phyloP scores from a whole-genome alignment of 768 basidiomycete species.

The Exidia glandulosa region DNA sequence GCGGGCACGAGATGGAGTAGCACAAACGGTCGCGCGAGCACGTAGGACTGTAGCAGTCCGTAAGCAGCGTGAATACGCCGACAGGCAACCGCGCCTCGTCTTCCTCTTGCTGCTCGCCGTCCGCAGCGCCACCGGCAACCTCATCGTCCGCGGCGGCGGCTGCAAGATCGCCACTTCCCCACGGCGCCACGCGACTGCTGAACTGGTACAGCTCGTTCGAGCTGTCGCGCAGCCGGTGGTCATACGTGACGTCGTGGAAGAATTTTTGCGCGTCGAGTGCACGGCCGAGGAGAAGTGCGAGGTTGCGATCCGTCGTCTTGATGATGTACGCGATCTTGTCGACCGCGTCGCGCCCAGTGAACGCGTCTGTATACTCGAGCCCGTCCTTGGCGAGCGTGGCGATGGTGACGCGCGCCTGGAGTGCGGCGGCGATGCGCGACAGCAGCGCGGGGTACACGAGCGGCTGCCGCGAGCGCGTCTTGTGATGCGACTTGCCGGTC shows the following conservation, averaged over 20 bases:
- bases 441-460: conserved; percentile 92
- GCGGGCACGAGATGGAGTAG: conserved; percentile 93
- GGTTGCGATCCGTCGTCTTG: conserved; percentile 94
- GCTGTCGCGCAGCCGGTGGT: conserved; percentile 88
- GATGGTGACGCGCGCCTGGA: conserved; percentile 69
- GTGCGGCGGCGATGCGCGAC: conserved; percentile 88
- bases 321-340: conserved; percentile 97
- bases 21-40: conserved; percentile 91
- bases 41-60: conserved; percentile 96
- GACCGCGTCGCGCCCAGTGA: conserved; percentile 95
- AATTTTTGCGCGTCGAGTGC: conserved; percentile 97
- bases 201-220: conserved; percentile 89
- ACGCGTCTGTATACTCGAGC: conserved; percentile 89
- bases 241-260: conserved; percentile 98
- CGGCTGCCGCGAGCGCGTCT: conserved; percentile 27
- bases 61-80: conserved; percentile 92
- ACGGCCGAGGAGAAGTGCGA: conserved; percentile 88
- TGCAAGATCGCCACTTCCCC: conserved; percentile 64
- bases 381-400: conserved; percentile 87
- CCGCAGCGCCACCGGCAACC: conserved; percentile 34
- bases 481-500: conserved; percentile 1
- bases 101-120: conserved; percentile 32
- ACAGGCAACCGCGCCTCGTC: conserved; percentile 48
- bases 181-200: conserved; percentile 68
- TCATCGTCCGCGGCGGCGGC: conserved; percentile 24